Percentiles rank a stretch among this genome's conserved stretches.
Conservation (phyloP, 352 stramenopile genomes). For the Globisporangium alternatum region DNA sequence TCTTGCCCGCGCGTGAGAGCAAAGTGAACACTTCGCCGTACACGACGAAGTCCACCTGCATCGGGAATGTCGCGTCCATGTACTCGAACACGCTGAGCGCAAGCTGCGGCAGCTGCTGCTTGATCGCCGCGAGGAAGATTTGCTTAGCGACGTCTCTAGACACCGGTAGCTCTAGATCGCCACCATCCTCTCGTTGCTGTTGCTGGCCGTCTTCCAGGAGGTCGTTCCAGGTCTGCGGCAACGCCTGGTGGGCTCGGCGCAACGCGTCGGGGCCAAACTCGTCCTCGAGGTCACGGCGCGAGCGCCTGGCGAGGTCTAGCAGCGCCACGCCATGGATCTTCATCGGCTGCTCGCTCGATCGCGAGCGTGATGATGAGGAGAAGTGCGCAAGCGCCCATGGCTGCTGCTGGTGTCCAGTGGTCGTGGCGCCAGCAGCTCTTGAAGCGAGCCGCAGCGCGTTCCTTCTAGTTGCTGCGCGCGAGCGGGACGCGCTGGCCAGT, state of each 20-base stretch:
- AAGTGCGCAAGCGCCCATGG: background rate
- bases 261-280: constrained; percentile 24
- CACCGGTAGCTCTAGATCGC: background rate
- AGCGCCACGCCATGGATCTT: constrained; percentile 25
- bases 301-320: constrained; percentile 25
- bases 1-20: constrained; percentile 22
- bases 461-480: background rate
- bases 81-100: constrained; percentile 38
- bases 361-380: background rate
- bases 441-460: background rate
- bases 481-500: background rate
- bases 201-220: constrained; percentile 8
- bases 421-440: background rate
- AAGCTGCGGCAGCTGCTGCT: constrained; percentile 25
- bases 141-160: constrained; percentile 23
- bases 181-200: background rate
- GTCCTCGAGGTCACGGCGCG: constrained; percentile 27
- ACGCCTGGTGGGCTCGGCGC: constrained; percentile 23
- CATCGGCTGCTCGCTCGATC: background rate
- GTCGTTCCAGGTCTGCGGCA: constrained; percentile 27
- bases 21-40: constrained; percentile 47
- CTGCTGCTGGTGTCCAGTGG: background rate
- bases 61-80: constrained; percentile 32
- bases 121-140: constrained; percentile 31
- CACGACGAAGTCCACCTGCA: constrained; percentile 31